These are phyloP conservation scores for Dictyostelium purpureum DNA, from an alignment of 78 protist genomes.

Conservation along the genomic window DNA sequence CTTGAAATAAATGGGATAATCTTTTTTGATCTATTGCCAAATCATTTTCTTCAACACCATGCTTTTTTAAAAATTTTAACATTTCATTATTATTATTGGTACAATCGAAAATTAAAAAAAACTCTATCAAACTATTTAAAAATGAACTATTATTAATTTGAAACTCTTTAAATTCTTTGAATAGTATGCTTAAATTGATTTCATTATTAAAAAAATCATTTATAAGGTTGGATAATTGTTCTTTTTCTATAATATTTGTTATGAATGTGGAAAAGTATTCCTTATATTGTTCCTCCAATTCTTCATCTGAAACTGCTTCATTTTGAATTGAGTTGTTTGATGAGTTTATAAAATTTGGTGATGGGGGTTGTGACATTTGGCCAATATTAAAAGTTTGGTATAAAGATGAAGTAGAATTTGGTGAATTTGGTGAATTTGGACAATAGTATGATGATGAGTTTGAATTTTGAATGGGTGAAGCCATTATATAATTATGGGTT, in stretches of 20 bases:
- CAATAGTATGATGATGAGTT: background rate
- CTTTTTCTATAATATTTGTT: constrained; percentile 2
- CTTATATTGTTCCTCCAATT: constrained; percentile 42
- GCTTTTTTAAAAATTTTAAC: constrained; percentile 31
- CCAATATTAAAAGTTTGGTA: background rate
- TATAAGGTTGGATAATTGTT: constrained; percentile 1
- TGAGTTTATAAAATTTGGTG: background rate
- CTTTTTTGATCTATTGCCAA: constrained; percentile 22
- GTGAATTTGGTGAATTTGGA: constrained; percentile 6
- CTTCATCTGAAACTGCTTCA: constrained; percentile 31
- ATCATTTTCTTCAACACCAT: constrained; percentile 55
- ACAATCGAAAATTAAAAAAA: constrained; percentile 24
- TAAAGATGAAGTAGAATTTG: background rate
- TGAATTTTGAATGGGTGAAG: too few species aligned
- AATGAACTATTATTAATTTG: background rate
- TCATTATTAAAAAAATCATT: constrained; percentile 38
- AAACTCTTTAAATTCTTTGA: constrained; percentile 35
- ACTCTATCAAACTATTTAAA: constrained; percentile 25
- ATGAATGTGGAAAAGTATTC: constrained; percentile 40
- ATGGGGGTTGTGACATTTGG: background rate
- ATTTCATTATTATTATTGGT: constrained; percentile 22
- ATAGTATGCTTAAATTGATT: constrained; percentile 10
- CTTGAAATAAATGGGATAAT: background rate
- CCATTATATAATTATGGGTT: too few species aligned
- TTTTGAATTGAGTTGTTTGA: background rate